phyloP scores from a whole-genome alignment of 495 filamentous ascomycete genomes.

The Aspergillus affinis region DNA sequence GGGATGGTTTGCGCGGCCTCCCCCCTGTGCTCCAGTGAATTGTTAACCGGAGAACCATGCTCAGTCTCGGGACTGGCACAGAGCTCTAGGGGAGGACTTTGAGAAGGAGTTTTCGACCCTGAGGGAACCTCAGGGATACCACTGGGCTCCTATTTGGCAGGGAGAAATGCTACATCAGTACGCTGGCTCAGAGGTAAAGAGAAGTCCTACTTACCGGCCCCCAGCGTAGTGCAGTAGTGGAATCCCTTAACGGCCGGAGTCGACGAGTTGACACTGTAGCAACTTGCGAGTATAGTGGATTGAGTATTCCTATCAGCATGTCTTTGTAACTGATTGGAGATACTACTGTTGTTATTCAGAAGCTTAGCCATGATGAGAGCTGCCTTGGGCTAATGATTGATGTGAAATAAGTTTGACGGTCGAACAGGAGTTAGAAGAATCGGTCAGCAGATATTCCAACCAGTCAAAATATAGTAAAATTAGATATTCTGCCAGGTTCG shows the following conservation, averaged over 20 bases:
- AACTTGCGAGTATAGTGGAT: slow-evolving; percentile 77
- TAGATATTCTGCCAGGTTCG: background rate
- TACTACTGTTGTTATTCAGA: slow-evolving; percentile 67
- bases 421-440: background rate
- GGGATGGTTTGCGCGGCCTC: slow-evolving; percentile 92
- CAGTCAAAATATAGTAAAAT: too few relatives aligned
- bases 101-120: slow-evolving; percentile 69
- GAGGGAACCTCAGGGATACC: slow-evolving; percentile 96
- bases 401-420: background rate
- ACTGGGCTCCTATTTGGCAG: slow-evolving; percentile 70
- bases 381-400: background rate
- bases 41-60: slow-evolving; percentile 45
- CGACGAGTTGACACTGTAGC: slow-evolving; percentile 64
- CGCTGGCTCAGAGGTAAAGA: background rate
- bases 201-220: slow-evolving; percentile 56
- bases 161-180: slow-evolving; percentile 7
- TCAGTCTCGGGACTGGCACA: slow-evolving; percentile 59
- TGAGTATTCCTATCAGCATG: slow-evolving; percentile 46
- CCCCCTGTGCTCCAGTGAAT: slow-evolving; percentile 59
- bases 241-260: slow-evolving; percentile 69
- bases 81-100: slow-evolving; percentile 81
- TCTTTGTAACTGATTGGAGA: slow-evolving; percentile 64
- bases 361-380: slow-evolving; percentile 52
- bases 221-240: slow-evolving; percentile 91
- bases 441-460: too few relatives aligned